Evolutionary conservation across 176 grass and related monocot species (phyloP).

Genomic region (Carex kokanica): DNA sequence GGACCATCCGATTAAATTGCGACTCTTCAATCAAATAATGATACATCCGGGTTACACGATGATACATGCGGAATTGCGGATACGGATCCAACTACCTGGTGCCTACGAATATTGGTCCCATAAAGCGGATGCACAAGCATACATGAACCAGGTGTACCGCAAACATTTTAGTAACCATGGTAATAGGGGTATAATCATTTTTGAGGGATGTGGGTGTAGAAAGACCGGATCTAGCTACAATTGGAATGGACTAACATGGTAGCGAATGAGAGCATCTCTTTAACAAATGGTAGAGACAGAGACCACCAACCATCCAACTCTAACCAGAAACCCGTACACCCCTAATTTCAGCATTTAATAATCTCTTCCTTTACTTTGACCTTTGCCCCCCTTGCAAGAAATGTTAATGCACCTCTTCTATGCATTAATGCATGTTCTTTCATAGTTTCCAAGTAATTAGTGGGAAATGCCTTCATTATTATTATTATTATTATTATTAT

Average conservation of each 20-base stretch:
- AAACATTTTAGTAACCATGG: no score
- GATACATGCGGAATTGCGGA: neutral
- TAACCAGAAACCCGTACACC: neutral
- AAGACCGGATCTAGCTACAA: neutral
- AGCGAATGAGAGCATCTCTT: conserved; percentile 25
- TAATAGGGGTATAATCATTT: no score
- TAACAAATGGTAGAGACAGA: conserved; percentile 26
- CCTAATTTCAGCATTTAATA: neutral
- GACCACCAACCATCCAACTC: conserved; percentile 19
- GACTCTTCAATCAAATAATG: no score
- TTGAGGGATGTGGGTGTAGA: neutral
- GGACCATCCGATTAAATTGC: neutral
- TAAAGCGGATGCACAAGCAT: neutral
- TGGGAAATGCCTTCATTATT: neutral
- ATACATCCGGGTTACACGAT: no score
- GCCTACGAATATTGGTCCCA: neutral
- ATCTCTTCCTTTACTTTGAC: neutral
- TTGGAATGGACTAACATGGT: neutral
- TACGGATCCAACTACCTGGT: neutral
- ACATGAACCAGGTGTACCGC: no score
- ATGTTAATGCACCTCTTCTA: neutral
- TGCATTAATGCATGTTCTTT: neutral
- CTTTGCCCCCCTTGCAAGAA: conserved; percentile 14
- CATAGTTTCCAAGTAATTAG: neutral
- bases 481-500: no score